A percentile compares a stretch with the other conserved stretches of the same genome.
phyloP scores from a whole-genome alignment of 352 stramenopile species.

The Globisporangium okanoganense region DNA sequence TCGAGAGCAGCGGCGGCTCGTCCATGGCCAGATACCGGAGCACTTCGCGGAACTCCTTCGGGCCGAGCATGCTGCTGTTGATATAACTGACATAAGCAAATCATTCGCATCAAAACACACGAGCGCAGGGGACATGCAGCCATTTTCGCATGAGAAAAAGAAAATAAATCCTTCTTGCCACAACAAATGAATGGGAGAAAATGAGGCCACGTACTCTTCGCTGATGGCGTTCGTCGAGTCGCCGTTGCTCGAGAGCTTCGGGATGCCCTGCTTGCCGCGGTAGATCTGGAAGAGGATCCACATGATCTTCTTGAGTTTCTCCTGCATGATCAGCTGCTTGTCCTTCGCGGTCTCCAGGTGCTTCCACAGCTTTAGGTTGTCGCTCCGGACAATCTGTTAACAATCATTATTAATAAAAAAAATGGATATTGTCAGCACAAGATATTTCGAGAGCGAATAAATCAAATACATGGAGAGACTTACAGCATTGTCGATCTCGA shows the following conservation, averaged over 20 bases:
- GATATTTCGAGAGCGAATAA: neutral
- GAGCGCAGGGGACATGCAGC: constrained; percentile 9
- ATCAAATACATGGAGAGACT: constrained; percentile 2
- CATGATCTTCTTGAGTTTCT: constrained; percentile 92
- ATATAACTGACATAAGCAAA: constrained; percentile 71
- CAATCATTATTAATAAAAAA: too few relatives aligned
- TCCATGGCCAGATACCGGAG: constrained; percentile 85
- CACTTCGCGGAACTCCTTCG: constrained; percentile 84
- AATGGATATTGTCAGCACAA: neutral
- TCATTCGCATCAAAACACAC: constrained; percentile 24
- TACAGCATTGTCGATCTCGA: constrained; percentile 87
- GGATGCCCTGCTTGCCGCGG: constrained; percentile 74
- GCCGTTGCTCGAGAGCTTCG: constrained; percentile 60
- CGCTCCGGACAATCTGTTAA: constrained; percentile 73
- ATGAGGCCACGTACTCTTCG: constrained; percentile 83
- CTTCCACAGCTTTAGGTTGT: constrained; percentile 89
- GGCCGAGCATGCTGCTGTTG: constrained; percentile 71
- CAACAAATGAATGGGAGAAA: neutral
- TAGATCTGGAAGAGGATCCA: constrained; percentile 90
- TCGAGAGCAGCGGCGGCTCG: constrained; percentile 63
- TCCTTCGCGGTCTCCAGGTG: constrained; percentile 80
- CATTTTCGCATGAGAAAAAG: constrained; percentile 24
- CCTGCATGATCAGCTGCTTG: constrained; percentile 88
- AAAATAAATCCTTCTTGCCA: constrained; percentile 9
- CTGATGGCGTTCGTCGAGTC: constrained; percentile 49